These are phyloP conservation scores for Fusarium armeniacum DNA, from an alignment of 2,329 filamentous ascomycete species.

Conservation along the genomic window DNA sequence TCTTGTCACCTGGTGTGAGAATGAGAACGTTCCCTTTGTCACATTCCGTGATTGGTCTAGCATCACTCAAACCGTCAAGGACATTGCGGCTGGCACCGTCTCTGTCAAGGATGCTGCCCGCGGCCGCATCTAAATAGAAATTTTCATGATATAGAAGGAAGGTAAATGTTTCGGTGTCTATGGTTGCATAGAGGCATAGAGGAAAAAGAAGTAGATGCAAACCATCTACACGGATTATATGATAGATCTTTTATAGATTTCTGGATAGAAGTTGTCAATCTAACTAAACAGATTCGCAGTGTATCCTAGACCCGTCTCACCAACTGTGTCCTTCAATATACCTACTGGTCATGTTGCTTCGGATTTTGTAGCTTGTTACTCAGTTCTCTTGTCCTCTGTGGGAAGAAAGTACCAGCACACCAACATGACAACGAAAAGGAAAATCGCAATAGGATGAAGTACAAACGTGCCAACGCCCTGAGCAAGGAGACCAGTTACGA, in stretches of 20 bases:
- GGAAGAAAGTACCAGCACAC: conserved; percentile 75
- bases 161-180: conserved; percentile 4
- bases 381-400: conserved; percentile 68
- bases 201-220: conserved; percentile 30
- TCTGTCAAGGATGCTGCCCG: conserved; percentile 78
- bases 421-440: conserved; percentile 74
- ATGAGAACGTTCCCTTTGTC: conserved; percentile 87
- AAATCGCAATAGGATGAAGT: conserved; percentile 76
- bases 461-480: conserved; percentile 74
- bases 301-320: neutral
- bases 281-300: neutral
- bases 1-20: conserved; percentile 87
- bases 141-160: conserved; percentile 10
- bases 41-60: conserved; percentile 87
- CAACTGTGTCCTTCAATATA: neutral
- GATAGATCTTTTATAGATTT: conserved; percentile 40
- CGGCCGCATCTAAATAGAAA: conserved; percentile 55
- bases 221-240: conserved; percentile 14
- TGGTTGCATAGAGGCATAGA: conserved; percentile 26
- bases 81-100: conserved; percentile 80
- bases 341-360: neutral
- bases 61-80: conserved; percentile 81
- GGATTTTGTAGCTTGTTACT: conserved; percentile 47
- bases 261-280: conserved; percentile 21
- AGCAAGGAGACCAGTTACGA: conserved; percentile 74